Conservation (phyloP, 2,329 filamentous ascomycete species). For the Tolypocladium amazonense region DNA sequence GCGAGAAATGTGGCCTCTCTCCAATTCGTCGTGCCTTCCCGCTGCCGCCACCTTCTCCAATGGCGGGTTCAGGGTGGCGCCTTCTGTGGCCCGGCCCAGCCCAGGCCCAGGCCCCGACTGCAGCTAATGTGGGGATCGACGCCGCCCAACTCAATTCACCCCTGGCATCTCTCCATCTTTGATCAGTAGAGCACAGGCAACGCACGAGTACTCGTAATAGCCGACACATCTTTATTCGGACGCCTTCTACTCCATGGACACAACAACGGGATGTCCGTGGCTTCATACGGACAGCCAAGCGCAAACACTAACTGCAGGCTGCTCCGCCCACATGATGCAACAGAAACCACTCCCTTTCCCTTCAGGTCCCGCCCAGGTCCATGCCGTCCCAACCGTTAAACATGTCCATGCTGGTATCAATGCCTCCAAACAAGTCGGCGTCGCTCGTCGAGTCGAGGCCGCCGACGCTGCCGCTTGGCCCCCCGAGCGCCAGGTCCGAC, state of each 20-base stretch:
- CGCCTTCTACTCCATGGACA: too few relatives aligned
- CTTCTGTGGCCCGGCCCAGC: background rate
- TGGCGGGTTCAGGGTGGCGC: background rate
- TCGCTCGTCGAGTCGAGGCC: slow-evolving; percentile 21
- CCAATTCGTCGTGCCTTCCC: background rate
- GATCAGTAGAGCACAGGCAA: too few relatives aligned
- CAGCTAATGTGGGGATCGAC: background rate
- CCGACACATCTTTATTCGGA: background rate
- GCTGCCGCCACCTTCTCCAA: background rate
- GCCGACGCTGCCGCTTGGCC: slow-evolving; percentile 19
- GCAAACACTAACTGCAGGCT: too few relatives aligned
- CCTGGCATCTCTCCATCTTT: background rate
- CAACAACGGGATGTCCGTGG: background rate
- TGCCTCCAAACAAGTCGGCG: slow-evolving; percentile 26
- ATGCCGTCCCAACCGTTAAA: slow-evolving; percentile 30
- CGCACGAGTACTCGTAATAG: too few relatives aligned
- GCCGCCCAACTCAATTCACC: background rate
- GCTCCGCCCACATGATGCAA: background rate
- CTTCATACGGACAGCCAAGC: background rate
- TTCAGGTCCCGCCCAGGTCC: slow-evolving; percentile 14
- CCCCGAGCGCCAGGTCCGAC: slow-evolving; percentile 26
- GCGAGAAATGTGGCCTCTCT: background rate
- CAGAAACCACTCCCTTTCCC: background rate
- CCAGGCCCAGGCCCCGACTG: background rate
- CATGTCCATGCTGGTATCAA: slow-evolving; percentile 32